These are phyloP conservation scores for Phytophthora fragariae DNA, from an alignment of 352 stramenopile species.

Conservation along the genomic window DNA sequence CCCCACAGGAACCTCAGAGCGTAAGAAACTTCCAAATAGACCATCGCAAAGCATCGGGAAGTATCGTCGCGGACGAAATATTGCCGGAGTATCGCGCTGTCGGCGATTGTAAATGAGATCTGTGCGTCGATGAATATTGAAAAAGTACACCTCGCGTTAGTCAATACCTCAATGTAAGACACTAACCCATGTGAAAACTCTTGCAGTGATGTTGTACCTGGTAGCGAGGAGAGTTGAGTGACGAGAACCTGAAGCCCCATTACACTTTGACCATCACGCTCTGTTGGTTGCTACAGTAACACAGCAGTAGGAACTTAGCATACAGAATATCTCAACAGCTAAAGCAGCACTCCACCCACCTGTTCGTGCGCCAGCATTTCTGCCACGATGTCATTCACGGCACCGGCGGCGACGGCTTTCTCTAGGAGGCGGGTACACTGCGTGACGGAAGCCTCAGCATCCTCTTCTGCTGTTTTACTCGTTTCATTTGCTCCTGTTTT, in stretches of 20 bases:
- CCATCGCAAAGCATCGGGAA: constrained; percentile 50
- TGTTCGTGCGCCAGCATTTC: constrained; percentile 51
- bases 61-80: constrained; percentile 59
- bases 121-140: not conserved
- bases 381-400: constrained; percentile 41
- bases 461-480: constrained; percentile 26
- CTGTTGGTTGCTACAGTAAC: constrained; percentile 19
- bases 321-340: not conserved
- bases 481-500: constrained; percentile 5
- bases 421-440: constrained; percentile 65
- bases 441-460: constrained; percentile 44
- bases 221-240: constrained; percentile 51
- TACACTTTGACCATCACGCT: constrained; percentile 13
- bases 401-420: constrained; percentile 29
- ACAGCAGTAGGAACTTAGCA: not conserved
- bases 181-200: not conserved
- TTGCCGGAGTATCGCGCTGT: constrained; percentile 47
- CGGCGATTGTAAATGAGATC: constrained; percentile 76
- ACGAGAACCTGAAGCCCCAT: constrained; percentile 50
- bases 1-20: not conserved
- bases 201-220: constrained; percentile 39
- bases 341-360: constrained; percentile 15
- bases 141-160: not conserved
- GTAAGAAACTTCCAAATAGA: constrained; percentile 45
- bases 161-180: not conserved